Evolutionary conservation across 179 eudicot species (phyloP).

Genomic region (Beta macrorhiza): DNA sequence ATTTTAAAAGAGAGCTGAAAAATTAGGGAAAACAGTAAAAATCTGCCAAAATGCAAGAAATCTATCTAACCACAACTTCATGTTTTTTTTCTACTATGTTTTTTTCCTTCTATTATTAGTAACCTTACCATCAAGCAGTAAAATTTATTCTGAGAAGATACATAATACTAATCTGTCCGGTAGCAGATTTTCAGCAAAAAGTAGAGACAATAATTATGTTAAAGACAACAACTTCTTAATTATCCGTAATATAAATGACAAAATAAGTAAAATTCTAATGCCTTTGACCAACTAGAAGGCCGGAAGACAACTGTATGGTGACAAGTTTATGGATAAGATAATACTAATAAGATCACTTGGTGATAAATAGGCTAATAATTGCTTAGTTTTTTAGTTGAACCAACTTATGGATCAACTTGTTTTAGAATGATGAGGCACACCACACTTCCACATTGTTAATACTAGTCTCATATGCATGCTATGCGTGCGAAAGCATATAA

Average conservation of each 20-base stretch:
- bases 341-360: conserved; percentile 20
- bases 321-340: conserved; percentile 17
- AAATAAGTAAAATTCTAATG: background rate
- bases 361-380: conserved; percentile 13
- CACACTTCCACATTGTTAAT: background rate
- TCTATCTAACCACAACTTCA: no score
- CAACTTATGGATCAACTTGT: background rate
- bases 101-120: background rate
- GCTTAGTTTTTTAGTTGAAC: background rate
- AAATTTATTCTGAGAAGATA: background rate
- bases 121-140: background rate
- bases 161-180: background rate
- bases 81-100: no score
- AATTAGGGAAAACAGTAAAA: no score
- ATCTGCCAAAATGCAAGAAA: no score
- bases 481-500: no score
- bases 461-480: no score
- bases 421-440: background rate
- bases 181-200: background rate
- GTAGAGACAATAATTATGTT: background rate
- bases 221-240: background rate
- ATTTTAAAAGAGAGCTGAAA: no score
- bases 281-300: background rate
- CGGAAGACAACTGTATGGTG: conserved; percentile 22
- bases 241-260: background rate